Base-by-base conservation (phyloP, 768 basidiomycete species). In the Nevesoporus exiguus region DNA sequence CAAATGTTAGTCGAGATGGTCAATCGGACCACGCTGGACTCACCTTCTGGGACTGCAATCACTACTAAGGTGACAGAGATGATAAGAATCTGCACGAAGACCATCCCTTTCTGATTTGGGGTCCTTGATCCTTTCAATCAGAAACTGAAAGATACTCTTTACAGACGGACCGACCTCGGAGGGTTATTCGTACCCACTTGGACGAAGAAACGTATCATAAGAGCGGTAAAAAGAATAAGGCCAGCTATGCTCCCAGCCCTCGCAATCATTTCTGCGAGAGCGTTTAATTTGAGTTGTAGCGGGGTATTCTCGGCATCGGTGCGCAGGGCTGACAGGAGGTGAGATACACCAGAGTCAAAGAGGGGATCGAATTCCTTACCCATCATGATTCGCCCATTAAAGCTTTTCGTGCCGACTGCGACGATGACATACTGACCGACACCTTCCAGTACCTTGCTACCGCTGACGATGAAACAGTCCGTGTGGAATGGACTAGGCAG, bases 301-400 rank as follows among this genome's bases (percentile, higher is more conserved):
- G 97, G 97, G 0, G 97, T 99, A 57, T 88, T 83, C 67, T 95
- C 93, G 3, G 87, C 66, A 54, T 94, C 93, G 5, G 86, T 86
- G 49, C 89, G 88, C 44, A 98, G 82, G 46, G 92, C 94, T 95
- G 55, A 40, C 24, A 37, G 8, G 21, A 17, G 5, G 36, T 56
- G 45, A 59, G 57, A 25, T 25, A 19, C 27, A 7, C 15, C 8
- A 7, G 27, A 22, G 22, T 19, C 25, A n/a, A 48, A 21, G 7
- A 33, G 48, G 40, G 19, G 33, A 30, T 46, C 36, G 8, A 6
- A 41, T 21, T 42, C 27, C 7, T 33, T 64, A 96, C 93, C 89
- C 86, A 96, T 96, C 91, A 98, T 93, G 64, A 98, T 94, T 42
- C 93, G 83, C 37, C 97, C 97, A 67, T 98, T 93, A 73, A 98